These are phyloP conservation scores for Rhizopogon vulgaris DNA, from an alignment of 768 basidiomycete genomes.

Conservation along the genomic window DNA sequence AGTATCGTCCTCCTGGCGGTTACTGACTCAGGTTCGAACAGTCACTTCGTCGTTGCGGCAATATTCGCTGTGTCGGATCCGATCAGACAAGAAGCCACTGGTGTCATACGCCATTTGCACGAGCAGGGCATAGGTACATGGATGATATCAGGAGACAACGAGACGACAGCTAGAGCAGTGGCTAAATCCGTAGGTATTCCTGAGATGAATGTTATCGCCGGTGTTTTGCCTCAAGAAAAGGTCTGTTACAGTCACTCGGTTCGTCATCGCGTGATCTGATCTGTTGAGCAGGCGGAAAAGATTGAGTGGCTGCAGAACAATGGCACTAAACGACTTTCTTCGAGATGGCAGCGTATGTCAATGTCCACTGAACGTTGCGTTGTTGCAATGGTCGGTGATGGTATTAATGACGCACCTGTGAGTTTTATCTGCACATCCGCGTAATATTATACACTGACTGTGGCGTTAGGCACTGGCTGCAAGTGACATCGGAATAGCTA, in stretches of 20 bases:
- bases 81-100: constrained; percentile 50
- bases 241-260: constrained; percentile 21
- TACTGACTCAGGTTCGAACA: constrained; percentile 4
- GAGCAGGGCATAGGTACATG: constrained; percentile 53
- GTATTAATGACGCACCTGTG: constrained; percentile 57
- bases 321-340: constrained; percentile 28
- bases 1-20: constrained; percentile 63
- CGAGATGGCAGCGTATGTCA: constrained; percentile 22
- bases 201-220: constrained; percentile 63
- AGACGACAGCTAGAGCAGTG: constrained; percentile 64
- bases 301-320: constrained; percentile 48
- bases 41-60: constrained; percentile 32
- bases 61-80: constrained; percentile 63
- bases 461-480: constrained; percentile 41
- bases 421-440: constrained; percentile 7
- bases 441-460: constrained; percentile 4
- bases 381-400: constrained; percentile 56
- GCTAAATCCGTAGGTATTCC: constrained; percentile 64
- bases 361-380: constrained; percentile 33
- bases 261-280: constrained; percentile 1
- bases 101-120: constrained; percentile 49
- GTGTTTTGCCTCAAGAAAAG: constrained; percentile 80
- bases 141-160: constrained; percentile 82
- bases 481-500: constrained; percentile 55
- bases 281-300: constrained; percentile 41